Evolutionary conservation across 306 rosid genomes (phyloP).

Genomic region (Acmispon strigosus): DNA sequence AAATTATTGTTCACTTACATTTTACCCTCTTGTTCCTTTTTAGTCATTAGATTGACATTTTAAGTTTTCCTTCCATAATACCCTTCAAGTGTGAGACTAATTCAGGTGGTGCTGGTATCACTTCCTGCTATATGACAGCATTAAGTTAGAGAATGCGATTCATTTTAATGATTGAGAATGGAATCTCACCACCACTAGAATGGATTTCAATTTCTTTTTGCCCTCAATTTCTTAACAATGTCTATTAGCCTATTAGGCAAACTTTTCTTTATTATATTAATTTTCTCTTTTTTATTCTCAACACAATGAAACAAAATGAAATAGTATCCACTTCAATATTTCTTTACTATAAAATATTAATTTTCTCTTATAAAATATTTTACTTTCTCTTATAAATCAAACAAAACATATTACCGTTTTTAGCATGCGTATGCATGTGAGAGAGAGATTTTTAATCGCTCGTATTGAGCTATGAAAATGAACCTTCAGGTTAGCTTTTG

Average conservation of each 20-base stretch:
- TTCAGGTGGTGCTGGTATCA: not conserved
- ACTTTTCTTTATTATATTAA: not conserved
- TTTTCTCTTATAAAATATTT: no score
- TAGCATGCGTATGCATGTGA: no score
- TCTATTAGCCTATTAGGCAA: not conserved
- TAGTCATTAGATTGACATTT: not conserved
- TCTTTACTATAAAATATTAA: no score
- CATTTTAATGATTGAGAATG: slow-evolving; percentile 17
- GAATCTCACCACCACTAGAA: slow-evolving; percentile 19
- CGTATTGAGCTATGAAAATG: not conserved
- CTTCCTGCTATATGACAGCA: not conserved
- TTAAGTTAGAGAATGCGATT: slow-evolving; percentile 12
- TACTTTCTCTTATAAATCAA: no score
- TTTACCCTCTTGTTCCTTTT: not conserved
- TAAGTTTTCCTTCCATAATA: not conserved
- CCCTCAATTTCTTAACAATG: not conserved
- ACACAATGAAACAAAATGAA: no score
- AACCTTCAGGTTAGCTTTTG: not conserved
- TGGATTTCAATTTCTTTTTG: not conserved
- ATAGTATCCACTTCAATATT: no score
- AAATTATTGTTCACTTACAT: not conserved
- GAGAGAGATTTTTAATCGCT: no score
- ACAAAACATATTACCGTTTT: no score
- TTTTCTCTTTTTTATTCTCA: no score
- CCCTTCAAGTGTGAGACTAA: not conserved